Conservation (phyloP, 108 stramenopile species). For the Craspedostauros australis region DNA sequence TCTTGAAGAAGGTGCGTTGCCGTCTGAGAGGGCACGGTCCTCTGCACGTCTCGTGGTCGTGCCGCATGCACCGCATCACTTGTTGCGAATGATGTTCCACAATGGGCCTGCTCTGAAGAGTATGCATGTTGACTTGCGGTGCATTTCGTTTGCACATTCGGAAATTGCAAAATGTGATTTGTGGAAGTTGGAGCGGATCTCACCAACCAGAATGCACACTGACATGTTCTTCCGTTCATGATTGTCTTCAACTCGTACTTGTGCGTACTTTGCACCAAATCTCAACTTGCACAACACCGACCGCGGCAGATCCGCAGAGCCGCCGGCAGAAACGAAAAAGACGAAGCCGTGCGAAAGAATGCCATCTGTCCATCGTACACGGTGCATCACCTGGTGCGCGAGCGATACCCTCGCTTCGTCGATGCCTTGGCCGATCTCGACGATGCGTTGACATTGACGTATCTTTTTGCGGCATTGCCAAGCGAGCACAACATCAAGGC, state of each 20-base stretch:
- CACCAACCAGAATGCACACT: no score
- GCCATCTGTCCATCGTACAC: constrained; percentile 82
- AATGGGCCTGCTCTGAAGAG: not conserved
- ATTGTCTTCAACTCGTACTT: no score
- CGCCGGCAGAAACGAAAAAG: constrained; percentile 83
- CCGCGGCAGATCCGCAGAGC: constrained; percentile 40
- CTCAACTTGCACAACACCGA: no score
- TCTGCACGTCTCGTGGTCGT: not conserved
- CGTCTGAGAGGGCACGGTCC: not conserved
- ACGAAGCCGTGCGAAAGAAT: constrained; percentile 80
- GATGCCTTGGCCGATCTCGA: constrained; percentile 96
- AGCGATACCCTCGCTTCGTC: constrained; percentile 96
- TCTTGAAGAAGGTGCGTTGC: constrained; percentile 86
- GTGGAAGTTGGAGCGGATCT: no score
- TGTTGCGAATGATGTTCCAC: not conserved
- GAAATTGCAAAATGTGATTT: no score
- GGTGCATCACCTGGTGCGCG: constrained; percentile 94
- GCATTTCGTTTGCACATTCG: constrained; percentile 3
- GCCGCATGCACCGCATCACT: not conserved
- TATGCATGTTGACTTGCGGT: not conserved
- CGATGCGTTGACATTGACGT: constrained; percentile 91
- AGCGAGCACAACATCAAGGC: constrained; percentile 63
- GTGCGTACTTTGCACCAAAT: no score
- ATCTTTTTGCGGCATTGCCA: constrained; percentile 93
- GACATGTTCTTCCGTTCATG: no score